These are phyloP conservation scores for Erodium chrysanthum DNA, from an alignment of 441 rosid genomes.

Conservation along the genomic window DNA sequence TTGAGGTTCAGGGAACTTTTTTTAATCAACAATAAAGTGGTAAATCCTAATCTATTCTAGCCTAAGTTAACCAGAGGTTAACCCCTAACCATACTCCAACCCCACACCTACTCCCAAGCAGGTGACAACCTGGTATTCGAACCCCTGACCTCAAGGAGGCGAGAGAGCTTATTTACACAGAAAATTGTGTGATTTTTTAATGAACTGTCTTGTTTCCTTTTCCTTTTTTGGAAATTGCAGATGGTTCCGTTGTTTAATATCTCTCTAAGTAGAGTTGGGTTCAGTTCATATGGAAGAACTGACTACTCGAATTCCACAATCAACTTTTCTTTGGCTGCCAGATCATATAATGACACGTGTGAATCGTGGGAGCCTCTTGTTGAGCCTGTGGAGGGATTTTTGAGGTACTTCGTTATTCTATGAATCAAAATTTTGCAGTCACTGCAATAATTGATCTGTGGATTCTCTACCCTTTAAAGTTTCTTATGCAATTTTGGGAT, in stretches of 20 bases:
- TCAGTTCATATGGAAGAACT: background rate
- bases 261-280: conserved; percentile 5
- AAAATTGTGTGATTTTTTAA: background rate
- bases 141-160: too few species aligned
- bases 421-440: background rate
- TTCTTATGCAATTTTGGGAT: background rate
- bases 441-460: background rate
- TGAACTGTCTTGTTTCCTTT: background rate
- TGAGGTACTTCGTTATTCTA: background rate
- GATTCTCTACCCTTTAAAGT: background rate
- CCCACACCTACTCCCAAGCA: too few species aligned
- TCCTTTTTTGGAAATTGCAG: background rate
- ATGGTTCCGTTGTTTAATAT: background rate
- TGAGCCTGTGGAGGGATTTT: background rate
- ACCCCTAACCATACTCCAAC: too few species aligned
- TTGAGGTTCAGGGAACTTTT: background rate
- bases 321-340: background rate
- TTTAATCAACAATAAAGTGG: too few species aligned
- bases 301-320: background rate
- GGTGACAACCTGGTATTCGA: too few species aligned
- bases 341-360: background rate
- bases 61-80: too few species aligned
- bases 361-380: conserved; percentile 2
- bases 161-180: background rate
- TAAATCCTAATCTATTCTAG: too few species aligned